Percentiles rank a stretch among this genome's conserved stretches.
phyloP scores from a whole-genome alignment of 352 stramenopile genomes.

The Plasmopara viticola region DNA sequence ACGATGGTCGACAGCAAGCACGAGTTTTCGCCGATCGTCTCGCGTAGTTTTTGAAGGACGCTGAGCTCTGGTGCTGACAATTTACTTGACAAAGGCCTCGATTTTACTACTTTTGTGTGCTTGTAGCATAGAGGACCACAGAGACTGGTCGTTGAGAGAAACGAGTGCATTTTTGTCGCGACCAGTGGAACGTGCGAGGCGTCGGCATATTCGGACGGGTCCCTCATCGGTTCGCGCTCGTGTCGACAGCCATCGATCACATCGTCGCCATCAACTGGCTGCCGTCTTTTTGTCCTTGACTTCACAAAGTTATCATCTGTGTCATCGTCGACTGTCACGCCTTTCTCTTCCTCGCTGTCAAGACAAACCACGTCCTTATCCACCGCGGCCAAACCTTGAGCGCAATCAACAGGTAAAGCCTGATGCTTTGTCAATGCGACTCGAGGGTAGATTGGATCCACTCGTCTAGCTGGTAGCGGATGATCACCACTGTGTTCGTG shows the following conservation, averaged over 20 bases:
- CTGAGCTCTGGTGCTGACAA: slow-evolving; percentile 31
- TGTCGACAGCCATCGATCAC: neutral
- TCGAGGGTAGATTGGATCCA: slow-evolving; percentile 51
- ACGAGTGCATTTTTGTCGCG: slow-evolving; percentile 36
- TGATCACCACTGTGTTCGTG: slow-evolving; percentile 83
- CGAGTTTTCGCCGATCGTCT: slow-evolving; percentile 53
- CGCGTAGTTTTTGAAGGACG: slow-evolving; percentile 46
- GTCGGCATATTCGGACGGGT: slow-evolving; percentile 52
- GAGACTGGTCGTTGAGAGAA: slow-evolving; percentile 12
- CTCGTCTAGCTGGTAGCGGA: slow-evolving; percentile 39
- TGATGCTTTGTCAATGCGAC: slow-evolving; percentile 18
- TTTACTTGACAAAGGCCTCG: neutral
- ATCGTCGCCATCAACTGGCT: no score
- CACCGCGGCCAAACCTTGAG: slow-evolving; percentile 1
- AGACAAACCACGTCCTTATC: slow-evolving; percentile 15
- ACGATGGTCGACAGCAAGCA: slow-evolving; percentile 58
- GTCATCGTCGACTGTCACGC: neutral
- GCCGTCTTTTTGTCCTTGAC: no score
- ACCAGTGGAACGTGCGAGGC: slow-evolving; percentile 39
- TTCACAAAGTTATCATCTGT: neutral
- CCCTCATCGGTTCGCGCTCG: slow-evolving; percentile 3
- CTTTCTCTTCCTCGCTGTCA: neutral
- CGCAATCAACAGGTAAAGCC: slow-evolving; percentile 5
- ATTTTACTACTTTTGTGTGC: neutral
- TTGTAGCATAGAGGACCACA: slow-evolving; percentile 44